Evolutionary conservation across 106 monocot genomes (phyloP), one percentile per base, ranked within the genome.

Genomic region (Acanthochlamys bracteata): DNA sequence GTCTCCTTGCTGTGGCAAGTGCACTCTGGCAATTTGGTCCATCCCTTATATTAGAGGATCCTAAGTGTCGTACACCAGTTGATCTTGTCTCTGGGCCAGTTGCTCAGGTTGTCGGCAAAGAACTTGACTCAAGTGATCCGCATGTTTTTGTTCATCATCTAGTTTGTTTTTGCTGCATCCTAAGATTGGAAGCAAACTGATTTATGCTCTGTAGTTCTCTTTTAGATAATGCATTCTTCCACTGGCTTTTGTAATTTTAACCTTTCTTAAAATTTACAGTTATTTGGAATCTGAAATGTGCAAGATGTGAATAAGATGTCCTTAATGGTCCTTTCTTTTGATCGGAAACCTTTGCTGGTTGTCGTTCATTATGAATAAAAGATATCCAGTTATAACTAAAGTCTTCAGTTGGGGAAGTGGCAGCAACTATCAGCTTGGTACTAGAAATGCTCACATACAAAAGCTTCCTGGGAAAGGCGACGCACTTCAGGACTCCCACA

Each of bases 371-470:
- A 3, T 33, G 33, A 33, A 33, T 33, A 33, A 33, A 33, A 33
- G 33, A 33, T 49, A 10, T 49, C 12, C 49, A 99, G 92, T 92
- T 81, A 70, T 70, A 4, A 92, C 85, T 10, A 92, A 99, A 72
- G 83, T 99, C 42, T 89, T 75, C 61, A 99, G 92, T 68, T 99
- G 98, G 98, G 98, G 98, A 66, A 99, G 92, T 71, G 98, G 98
- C 53, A 84, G 92, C 64, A 99, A 99, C 67, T 99, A 99, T 73
- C 98, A 99, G 61, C 83, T 99, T 54, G 98, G 98, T 63, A 99
- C 98, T 55, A 92, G 98, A 63, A 99, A 99, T 78, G 85, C 92
- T 24, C 98, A 99, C 66, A 86, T 99, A 42, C 88, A 91, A 67
- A 99, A 86, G 63, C 66, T 89, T 17, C 98, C 98, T 26, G 80